These are phyloP conservation scores for Eucalyptus rudis DNA, from an alignment of 345 rosid species.

Conservation along the genomic window DNA sequence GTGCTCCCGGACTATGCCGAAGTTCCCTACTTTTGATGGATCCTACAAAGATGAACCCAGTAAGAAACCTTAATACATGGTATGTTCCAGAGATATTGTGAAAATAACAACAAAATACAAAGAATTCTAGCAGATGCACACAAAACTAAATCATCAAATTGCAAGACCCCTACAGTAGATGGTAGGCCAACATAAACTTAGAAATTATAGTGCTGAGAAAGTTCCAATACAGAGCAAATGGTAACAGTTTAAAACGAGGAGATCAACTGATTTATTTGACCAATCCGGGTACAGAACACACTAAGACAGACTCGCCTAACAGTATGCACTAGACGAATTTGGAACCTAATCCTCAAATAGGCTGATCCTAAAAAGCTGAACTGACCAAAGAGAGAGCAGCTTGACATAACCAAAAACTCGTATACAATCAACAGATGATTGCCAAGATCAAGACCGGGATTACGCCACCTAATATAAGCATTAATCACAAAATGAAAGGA, in stretches of 20 bases:
- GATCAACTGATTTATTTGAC: neutral
- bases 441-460: neutral
- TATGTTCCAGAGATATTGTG: neutral
- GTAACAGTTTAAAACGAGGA: neutral
- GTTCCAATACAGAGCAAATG: neutral
- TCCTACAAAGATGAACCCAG: conserved; percentile 17
- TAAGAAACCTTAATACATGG: neutral
- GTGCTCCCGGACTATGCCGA: conserved; percentile 9
- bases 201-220: neutral
- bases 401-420: neutral
- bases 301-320: neutral
- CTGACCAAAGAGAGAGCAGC: neutral
- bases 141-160: neutral
- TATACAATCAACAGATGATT: neutral
- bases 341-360: neutral
- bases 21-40: conserved; percentile 29
- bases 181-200: neutral
- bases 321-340: neutral
- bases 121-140: neutral
- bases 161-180: neutral
- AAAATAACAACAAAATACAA: neutral
- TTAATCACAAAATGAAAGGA: neutral
- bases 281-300: neutral
- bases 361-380: neutral
- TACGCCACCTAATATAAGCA: neutral